Percentiles rank a stretch among this genome's conserved stretches.
Conservation (phyloP, 805 yeast species). For the Starmerella vaccinii region DNA sequence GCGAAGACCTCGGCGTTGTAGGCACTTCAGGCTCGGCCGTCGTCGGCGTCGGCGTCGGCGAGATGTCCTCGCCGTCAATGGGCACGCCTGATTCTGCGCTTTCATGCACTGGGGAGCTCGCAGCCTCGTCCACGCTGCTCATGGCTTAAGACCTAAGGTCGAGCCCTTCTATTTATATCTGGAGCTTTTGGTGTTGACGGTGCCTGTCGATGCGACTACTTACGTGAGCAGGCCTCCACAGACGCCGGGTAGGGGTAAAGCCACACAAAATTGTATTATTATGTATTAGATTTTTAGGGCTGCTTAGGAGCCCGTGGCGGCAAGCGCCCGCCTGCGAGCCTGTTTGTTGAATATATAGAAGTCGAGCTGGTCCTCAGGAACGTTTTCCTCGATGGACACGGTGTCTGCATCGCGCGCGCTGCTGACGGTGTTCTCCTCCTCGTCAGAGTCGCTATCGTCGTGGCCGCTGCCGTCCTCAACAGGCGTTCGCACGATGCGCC, state of each 20-base stretch:
- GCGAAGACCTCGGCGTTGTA: neutral
- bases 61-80: too few species aligned
- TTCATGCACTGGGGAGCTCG: too few species aligned
- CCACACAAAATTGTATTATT: too few species aligned
- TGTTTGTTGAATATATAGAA: conserved; percentile 23
- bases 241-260: too few species aligned
- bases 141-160: neutral
- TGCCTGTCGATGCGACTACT: neutral
- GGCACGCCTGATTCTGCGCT: too few species aligned
- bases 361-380: conserved; percentile 24
- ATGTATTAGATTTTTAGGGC: too few species aligned
- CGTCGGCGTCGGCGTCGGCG: neutral
- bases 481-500: conserved; percentile 23
- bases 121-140: too few species aligned
- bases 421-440: conserved; percentile 19
- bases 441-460: conserved; percentile 19
- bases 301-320: neutral
- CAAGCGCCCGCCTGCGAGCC: conserved; percentile 23
- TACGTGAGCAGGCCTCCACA: neutral
- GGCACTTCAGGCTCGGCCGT: neutral
- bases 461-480: conserved; percentile 4
- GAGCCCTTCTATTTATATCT: neutral
- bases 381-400: conserved; percentile 23
- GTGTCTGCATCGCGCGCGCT: conserved; percentile 19
- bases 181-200: neutral